phyloP scores from a whole-genome alignment of 176 grass and related monocot genomes.

The Phyllostachys edulis region DNA sequence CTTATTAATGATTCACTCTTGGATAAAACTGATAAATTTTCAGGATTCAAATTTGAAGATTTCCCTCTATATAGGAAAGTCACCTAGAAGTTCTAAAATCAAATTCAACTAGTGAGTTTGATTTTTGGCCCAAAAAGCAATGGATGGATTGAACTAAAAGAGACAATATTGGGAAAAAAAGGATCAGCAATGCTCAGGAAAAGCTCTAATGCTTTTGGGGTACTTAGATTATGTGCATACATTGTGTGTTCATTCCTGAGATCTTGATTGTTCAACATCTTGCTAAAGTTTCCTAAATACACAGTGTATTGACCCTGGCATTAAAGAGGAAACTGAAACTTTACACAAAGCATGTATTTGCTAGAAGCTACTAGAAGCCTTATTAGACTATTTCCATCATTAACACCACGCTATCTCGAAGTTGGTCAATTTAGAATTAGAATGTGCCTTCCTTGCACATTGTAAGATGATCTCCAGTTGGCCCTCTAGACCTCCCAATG shows the following conservation, averaged over 20 bases:
- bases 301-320: background rate
- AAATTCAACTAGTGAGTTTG: background rate
- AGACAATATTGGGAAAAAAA: background rate
- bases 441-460: background rate
- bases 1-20: background rate
- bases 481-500: background rate
- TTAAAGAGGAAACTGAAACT: background rate
- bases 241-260: background rate
- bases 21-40: background rate
- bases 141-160: background rate
- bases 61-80: background rate
- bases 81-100: background rate
- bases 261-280: background rate
- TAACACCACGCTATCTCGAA: background rate
- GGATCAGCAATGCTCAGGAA: background rate
- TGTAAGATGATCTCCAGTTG: background rate
- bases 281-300: background rate
- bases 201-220: background rate
- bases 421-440: background rate
- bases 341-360: background rate
- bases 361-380: background rate
- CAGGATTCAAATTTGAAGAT: background rate
- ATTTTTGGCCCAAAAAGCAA: background rate
- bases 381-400: no score
- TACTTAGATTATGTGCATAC: background rate